Evolutionary conservation across 176 grass and related monocot species (phyloP), one percentile per base, ranked within the genome.

Genomic region (Oryza longistaminata): DNA sequence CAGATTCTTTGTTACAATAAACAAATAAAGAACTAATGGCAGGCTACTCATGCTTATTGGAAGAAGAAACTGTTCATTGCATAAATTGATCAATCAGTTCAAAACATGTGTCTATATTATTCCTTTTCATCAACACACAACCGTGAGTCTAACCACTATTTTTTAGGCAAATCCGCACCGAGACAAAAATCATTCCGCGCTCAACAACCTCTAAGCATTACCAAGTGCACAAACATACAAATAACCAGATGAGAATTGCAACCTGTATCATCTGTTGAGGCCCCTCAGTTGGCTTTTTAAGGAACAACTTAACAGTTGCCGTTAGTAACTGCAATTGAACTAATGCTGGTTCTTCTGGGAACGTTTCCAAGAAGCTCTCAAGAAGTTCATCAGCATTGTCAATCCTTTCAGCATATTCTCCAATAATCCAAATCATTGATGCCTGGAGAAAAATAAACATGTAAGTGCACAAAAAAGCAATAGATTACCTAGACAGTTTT

Each of bases 191-290:
- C 66, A 70, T 8, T 75, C 31, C 16, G 39, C 27, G 42, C 55
- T 74, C 31, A 40, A 48, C 19, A 64, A 77, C 34, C n/a, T 77
- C 44, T 43, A 42, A 70, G 7, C 22, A 79, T 66, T 66, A 77
- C 58, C 39, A 82, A 19, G 46, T 27, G n/a, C 11, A 60, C 60
- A 62, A 73, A 13, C 45, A 82, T 86, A 71, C 9, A 66, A 3
- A 16, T 4, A 49, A 74, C 27, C n/a, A 84, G n/a, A 22, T 70
- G 19, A 89, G 64, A 85, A 45, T 31, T 40, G 45, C n/a, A 73
- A 99, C 96, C 96, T 99, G 96, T 84, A 99, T 99, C 96, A 99
- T 99, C 86, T 99, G 96, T 64, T 99, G 96, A 0, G 96, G 96
- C 24, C 93, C 90, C 67, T 99, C 96, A 10, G 93, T 99, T 86